Conservation (phyloP, 179 eudicot species). For the Beta corolliflora region DNA sequence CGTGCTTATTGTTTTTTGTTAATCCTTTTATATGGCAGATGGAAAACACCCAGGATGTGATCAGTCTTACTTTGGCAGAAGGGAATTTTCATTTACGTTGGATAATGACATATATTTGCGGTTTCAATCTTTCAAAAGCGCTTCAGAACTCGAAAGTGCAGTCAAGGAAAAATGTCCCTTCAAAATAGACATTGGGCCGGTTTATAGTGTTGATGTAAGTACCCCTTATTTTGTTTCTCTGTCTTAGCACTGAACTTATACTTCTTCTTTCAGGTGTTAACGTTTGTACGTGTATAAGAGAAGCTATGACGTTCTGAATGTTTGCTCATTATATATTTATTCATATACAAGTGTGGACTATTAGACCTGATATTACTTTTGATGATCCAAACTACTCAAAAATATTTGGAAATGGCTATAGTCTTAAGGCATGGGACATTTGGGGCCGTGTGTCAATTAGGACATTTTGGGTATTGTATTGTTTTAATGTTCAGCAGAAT, state of each 20-base stretch:
- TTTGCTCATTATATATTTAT: too few species aligned
- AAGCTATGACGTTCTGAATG: too few species aligned
- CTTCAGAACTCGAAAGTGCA: conserved; percentile 68
- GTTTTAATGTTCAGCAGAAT: not conserved
- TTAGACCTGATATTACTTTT: too few species aligned
- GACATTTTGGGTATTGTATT: not conserved
- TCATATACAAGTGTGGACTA: too few species aligned
- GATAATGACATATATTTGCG: conserved; percentile 76
- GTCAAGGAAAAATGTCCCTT: conserved; percentile 84
- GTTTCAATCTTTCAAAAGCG: conserved; percentile 71
- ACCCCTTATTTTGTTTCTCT: not conserved
- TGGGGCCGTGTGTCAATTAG: too few species aligned
- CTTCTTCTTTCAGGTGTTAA: too few species aligned
- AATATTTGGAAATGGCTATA: too few species aligned
- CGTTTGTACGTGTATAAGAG: too few species aligned
- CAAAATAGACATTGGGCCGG: conserved; percentile 95
- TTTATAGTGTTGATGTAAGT: conserved; percentile 87
- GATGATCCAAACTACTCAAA: too few species aligned
- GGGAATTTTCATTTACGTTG: conserved; percentile 88
- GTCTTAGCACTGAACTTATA: too few species aligned
- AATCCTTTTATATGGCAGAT: conserved; percentile 44
- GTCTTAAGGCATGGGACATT: too few species aligned
- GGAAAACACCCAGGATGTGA: conserved; percentile 96
- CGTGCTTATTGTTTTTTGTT: not conserved
- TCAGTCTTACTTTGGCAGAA: conserved; percentile 68